These are phyloP conservation scores for Penicillium paradoxum DNA, from an alignment of 495 filamentous ascomycete species.

Conservation along the genomic window DNA sequence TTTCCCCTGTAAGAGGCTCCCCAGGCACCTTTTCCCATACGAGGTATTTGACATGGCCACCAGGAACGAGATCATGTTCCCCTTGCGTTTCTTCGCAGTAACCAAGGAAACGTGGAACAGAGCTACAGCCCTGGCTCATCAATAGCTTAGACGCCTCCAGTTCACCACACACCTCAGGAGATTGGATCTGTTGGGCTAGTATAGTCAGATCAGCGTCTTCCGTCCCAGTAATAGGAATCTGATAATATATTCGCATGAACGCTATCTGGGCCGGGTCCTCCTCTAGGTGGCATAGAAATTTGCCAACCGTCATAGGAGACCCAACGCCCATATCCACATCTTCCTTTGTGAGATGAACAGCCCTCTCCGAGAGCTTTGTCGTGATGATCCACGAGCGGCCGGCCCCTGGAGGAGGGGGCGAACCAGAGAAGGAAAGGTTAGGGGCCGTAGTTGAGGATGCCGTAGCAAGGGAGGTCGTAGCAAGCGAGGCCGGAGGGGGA, in stretches of 20 bases:
- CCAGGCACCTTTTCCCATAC: constrained; percentile 19
- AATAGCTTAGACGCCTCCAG: constrained; percentile 9
- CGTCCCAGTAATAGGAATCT: constrained; percentile 19
- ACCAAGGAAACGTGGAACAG: constrained; percentile 16
- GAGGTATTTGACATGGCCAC: constrained; percentile 14
- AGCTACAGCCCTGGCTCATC: constrained; percentile 7
- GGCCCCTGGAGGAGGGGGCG: too few relatives aligned
- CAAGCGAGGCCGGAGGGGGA: neutral
- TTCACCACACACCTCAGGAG: constrained; percentile 12
- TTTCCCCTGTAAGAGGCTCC: constrained; percentile 16
- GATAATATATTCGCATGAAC: constrained; percentile 17
- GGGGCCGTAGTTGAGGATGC: constrained; percentile 1
- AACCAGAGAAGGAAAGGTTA: too few relatives aligned
- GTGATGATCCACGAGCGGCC: constrained; percentile 12
- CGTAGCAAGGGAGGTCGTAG: neutral
- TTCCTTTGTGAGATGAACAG: neutral
- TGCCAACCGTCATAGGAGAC: constrained; percentile 10
- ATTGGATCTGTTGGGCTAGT: constrained; percentile 4
- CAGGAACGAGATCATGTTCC: constrained; percentile 12
- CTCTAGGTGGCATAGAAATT: constrained; percentile 9
- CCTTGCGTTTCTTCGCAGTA: constrained; percentile 11
- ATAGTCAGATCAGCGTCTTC: constrained; percentile 12
- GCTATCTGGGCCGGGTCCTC: constrained; percentile 8
- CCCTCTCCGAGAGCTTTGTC: constrained; percentile 13
- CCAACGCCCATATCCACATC: constrained; percentile 11